Base-by-base conservation (phyloP, 345 rosid genomes). In the Adansonia digitata region DNA sequence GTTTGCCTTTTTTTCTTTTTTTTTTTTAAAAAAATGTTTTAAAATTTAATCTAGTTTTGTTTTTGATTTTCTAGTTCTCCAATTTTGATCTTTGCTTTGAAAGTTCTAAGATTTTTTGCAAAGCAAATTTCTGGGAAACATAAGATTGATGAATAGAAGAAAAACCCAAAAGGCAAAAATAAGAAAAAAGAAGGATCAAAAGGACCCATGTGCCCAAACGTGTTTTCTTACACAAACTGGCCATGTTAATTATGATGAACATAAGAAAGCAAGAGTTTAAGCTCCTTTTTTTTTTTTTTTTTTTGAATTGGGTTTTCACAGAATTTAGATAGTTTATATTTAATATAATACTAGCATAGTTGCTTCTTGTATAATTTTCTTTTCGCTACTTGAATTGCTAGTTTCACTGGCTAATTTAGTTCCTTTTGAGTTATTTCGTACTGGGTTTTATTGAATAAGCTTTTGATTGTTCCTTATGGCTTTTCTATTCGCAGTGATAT, bases 401-500 rank as follows among this genome's bases (percentile, higher is more conserved):
- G 22, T 64, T 71, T 71, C 43, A 2, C 15, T 63, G 20, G 12
- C 29, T 43, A 12, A 40, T 40, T 14, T 26, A n/a, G 42, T 75
- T 69, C 24, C 13, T 45, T 56, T 68, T 18, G 15, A 29, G 24
- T 74, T 31, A 5, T 45, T 42, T 66, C 17, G 27, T 68, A 3
- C 15, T 68, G 24, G n/a, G 20, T 56, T 45, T n/a, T 40, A 18
- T n/a, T 61, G 75, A 35, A 27, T 52, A 74, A 43, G 45, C 24
- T 29, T 59, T 74, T 79, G 68, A 74, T 73, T 53, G 43, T 69
- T 39, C 37, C 46, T 24, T 3, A 5, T 53, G 14, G 35, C 27
- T 49, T 70, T n/a, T 79, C 69, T 78, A 15, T 5, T 24, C 78
- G 83, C 83, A 78, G 82, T 75, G 69, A 46, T 20, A 46, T 66